Evolutionary conservation across 2,329 filamentous ascomycete species (phyloP).

Genomic region (Triangularia setosa): DNA sequence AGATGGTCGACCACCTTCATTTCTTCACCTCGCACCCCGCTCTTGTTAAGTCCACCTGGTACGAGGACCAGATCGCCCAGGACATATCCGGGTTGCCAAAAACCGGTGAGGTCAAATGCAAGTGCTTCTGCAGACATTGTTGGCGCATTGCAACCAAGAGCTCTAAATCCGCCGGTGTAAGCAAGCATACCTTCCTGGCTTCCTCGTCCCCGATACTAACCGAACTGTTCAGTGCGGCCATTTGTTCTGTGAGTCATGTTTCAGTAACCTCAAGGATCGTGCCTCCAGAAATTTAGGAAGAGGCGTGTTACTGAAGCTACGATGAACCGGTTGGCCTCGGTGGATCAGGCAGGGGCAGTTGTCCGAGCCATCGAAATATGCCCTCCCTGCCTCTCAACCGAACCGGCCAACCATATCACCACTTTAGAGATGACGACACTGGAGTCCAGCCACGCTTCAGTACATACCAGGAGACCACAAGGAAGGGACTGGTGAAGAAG

Average conservation of each 20-base stretch:
- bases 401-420: too few species aligned
- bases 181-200: neutral
- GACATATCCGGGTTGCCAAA: neutral
- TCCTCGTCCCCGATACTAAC: neutral
- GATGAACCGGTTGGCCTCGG: neutral
- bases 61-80: neutral
- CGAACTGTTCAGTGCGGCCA: conserved; percentile 10
- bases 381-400: too few species aligned
- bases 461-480: too few species aligned
- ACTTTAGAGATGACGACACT: too few species aligned
- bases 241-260: conserved; percentile 6
- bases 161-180: neutral
- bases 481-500: too few species aligned
- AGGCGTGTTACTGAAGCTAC: conserved; percentile 6
- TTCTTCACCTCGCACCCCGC: conserved; percentile 8
- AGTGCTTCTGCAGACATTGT: conserved; percentile 9
- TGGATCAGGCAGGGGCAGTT: too few species aligned
- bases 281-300: neutral
- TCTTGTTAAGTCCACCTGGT: neutral
- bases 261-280: neutral
- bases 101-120: neutral
- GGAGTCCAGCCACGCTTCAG: too few species aligned
- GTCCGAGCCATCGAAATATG: too few species aligned
- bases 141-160: neutral
- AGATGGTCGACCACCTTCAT: neutral